A percentile compares a stretch with the other conserved stretches of the same genome.
phyloP scores from a whole-genome alignment of 805 yeast genomes.

The Candida namnaoensis region DNA sequence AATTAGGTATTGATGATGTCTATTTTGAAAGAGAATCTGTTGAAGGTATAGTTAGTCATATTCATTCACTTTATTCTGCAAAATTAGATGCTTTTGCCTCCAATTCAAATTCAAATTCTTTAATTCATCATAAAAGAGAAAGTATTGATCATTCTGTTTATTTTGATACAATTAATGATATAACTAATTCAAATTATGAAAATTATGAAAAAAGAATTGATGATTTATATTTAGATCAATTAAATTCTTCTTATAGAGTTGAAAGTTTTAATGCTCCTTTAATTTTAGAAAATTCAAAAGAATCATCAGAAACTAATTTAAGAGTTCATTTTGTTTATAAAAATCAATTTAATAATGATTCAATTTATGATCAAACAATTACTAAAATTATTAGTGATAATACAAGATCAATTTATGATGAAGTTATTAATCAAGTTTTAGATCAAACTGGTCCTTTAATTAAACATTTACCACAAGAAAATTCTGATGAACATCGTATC shows the following conservation, averaged over 20 bases:
- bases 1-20: slow-evolving; percentile 84
- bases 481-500: slow-evolving; percentile 76
- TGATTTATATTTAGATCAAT: slow-evolving; percentile 63
- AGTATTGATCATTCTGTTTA: slow-evolving; percentile 83
- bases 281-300: slow-evolving; percentile 20
- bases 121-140: slow-evolving; percentile 74
- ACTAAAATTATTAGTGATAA: slow-evolving; percentile 67
- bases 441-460: slow-evolving; percentile 87
- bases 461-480: slow-evolving; percentile 74
- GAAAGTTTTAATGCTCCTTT: slow-evolving; percentile 73
- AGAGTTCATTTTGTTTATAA: slow-evolving; percentile 80
- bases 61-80: slow-evolving; percentile 85
- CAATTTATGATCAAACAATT: slow-evolving; percentile 75
- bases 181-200: slow-evolving; percentile 22
- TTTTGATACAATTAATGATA: slow-evolving; percentile 53
- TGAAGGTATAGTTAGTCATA: slow-evolving; percentile 71
- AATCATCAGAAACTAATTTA: slow-evolving; percentile 28
- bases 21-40: slow-evolving; percentile 85
- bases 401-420: slow-evolving; percentile 71
- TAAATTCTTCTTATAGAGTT: slow-evolving; percentile 47
- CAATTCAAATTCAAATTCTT: slow-evolving; percentile 42
- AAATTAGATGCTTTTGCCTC: slow-evolving; percentile 82
- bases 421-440: slow-evolving; percentile 59
- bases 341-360: slow-evolving; percentile 39
- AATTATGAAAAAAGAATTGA: slow-evolving; percentile 73